Base-by-base conservation (phyloP, 169 alveolate species). In the Plasmodium vinckei region DNA sequence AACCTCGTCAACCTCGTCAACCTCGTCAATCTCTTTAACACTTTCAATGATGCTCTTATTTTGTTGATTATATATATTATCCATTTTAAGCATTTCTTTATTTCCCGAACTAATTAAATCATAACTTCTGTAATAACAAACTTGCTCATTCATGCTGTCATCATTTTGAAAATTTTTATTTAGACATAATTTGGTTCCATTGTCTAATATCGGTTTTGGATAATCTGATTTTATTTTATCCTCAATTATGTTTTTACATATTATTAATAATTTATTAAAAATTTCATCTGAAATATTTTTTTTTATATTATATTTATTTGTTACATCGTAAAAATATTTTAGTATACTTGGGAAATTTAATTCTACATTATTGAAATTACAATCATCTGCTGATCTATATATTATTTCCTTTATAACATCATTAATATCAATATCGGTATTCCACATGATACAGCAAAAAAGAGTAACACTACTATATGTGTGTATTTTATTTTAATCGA, bases 361-460 rank as follows among this genome's bases (percentile, higher is more conserved):
- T 39, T 73, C 88, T 33, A 61, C 88, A 73, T 73, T 73, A 51
- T 73, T 73, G 39, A 21, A 27, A 19, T 73, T 73, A 21, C 88
- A 73, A 53, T 73, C 88, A 47, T 73, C 88, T 0, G 88, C 88
- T 46, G 88, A 73, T 51, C 88, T 44, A 54, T 73, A 73, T 15
- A 73, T 73, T 44, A 73, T 73, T 73, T 73, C 88, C 49, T 73
- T 73, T 61, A 73, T 73, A n/a, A 73, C 63, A 42, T 73, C 88
- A 51, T 73, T 73, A 23, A 53, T 51, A 51, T 73, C 72, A 33
- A 33, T 33, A 3, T 33, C 0, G 5, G 1, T 33, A 33, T 33
- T 0, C 42, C 42, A 33, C 42, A 33, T 33, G 0, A 33, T 33
- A 2, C 5, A 33, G 0, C 42, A 33, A 2, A 33, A 33, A 0